Evolutionary conservation across 192 early-diverging fungal species (phyloP).

Genomic region (Linnemannia exigua): DNA sequence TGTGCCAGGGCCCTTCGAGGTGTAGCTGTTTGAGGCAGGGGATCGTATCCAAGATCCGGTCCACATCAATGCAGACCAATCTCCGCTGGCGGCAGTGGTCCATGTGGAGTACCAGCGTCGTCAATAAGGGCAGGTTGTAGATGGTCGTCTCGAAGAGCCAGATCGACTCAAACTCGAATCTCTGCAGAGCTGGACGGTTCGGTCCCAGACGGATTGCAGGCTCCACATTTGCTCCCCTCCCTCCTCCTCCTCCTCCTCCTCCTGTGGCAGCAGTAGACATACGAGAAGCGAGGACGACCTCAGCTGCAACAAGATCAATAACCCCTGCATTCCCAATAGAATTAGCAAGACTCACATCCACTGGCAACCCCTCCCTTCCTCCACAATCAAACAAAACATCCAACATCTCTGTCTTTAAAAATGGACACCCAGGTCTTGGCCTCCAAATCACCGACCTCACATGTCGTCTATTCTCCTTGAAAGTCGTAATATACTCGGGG

Average conservation of each 20-base stretch:
- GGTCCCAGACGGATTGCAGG: background rate
- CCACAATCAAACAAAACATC: background rate
- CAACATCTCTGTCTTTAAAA: background rate
- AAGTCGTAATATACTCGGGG: background rate
- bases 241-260: too few species aligned
- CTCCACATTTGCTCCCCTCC: background rate
- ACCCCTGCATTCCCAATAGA: background rate
- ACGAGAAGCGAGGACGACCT: background rate
- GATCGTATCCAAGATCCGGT: background rate
- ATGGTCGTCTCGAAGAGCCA: background rate
- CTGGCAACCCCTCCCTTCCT: background rate
- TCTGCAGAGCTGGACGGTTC: background rate
- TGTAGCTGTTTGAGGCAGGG: background rate
- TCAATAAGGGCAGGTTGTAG: background rate
- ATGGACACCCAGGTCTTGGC: background rate
- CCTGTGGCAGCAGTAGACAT: background rate
- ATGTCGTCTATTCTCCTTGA: background rate
- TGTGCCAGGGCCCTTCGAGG: background rate
- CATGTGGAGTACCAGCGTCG: background rate
- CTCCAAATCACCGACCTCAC: background rate
- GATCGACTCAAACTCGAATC: background rate
- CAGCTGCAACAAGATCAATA: background rate
- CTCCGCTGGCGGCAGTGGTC: too few species aligned
- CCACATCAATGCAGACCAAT: background rate
- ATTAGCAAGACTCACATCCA: background rate